Base-by-base conservation (phyloP, 345 rosid species). In the Citrus medica region DNA sequence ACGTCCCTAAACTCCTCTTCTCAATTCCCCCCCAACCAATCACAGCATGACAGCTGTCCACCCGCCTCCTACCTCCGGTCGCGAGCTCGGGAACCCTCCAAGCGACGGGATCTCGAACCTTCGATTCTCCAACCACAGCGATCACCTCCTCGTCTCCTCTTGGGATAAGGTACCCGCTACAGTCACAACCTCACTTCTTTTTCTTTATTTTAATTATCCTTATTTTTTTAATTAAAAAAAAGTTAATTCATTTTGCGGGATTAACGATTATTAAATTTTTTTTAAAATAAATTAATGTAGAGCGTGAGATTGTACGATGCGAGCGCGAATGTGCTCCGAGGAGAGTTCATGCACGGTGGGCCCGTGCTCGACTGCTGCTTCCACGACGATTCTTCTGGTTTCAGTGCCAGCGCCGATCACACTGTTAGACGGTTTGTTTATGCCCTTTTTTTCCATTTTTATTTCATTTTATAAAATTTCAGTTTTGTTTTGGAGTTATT, bases 341-440 rank as follows among this genome's bases (percentile, higher is more conserved):
- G 99, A n/a, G 97, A 92, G 86, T 95, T 95, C 84, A 83, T 87
- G 84, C 98, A 93, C 82, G 97, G 97, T 7, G 99, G 98, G 0
- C 84, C 99, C 6, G 97, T 95, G 16, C 96, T 95, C 9, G 99
- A 95, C 71, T 95, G 99, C 84, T 95, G 99, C 84, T 93, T 95
- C 85, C 98, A 95, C 67, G 99, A 95, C 32, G 99, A 95, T 70
- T 92, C 99, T 35, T 95, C 98, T 56, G 98, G 98, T 1, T 95
- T 95, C 74, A 95, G 99, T 77, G 99, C 90, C 61, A 78, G 95
- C 37, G 87, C 90, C 24, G 99, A 95, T 80, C 62, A 83, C 73
- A 87, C 91, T 33, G 98, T 95, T 19, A 82, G 98, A 71, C 80
- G 98, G 99, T 92, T 24, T 70, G 88, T 83, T 10, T 7, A 25